Evolutionary conservation across 2,329 filamentous ascomycete genomes (phyloP).

Genomic region (Blastomyces gilchristii): DNA sequence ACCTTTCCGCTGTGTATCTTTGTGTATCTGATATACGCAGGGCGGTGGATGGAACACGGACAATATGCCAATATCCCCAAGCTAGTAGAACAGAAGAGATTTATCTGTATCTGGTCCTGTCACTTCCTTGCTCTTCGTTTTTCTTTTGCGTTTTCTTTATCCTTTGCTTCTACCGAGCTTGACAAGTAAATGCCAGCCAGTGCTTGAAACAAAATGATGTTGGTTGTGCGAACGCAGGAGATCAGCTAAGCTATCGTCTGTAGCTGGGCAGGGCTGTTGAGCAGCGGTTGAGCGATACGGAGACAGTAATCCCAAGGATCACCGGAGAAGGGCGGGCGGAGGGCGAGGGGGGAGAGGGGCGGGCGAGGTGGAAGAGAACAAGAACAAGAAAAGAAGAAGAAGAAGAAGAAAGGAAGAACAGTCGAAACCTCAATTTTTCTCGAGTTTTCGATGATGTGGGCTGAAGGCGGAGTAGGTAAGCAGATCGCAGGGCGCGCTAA

Average conservation of each 20-base stretch:
- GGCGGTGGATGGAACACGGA: constrained; percentile 1
- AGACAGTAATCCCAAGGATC: constrained; percentile 7
- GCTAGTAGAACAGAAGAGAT: not conserved
- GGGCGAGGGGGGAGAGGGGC: constrained; percentile 19
- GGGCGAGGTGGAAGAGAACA: constrained; percentile 16
- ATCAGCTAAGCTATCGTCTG: constrained; percentile 13
- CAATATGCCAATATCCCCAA: constrained; percentile 5
- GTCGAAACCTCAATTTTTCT: not conserved
- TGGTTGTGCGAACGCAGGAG: constrained; percentile 10
- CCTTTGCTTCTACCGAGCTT: constrained; percentile 22
- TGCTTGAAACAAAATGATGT: constrained; percentile 18
- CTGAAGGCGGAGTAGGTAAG: not conserved
- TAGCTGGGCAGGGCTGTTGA: not conserved
- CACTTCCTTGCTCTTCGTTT: not conserved
- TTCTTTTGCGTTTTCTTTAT: not conserved
- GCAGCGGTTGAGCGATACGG: not conserved
- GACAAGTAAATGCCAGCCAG: constrained; percentile 46
- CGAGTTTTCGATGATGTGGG: not conserved
- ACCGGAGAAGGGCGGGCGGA: constrained; percentile 18
- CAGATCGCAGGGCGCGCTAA: not conserved
- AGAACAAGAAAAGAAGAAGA: not conserved
- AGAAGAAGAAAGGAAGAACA: not conserved
- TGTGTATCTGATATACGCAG: not conserved
- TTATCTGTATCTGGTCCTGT: constrained; percentile 3
- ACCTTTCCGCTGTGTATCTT: not conserved